Evolutionary conservation across 371 early-diverging fungal species (phyloP).

Genomic region (Syncephalis fuscata): DNA sequence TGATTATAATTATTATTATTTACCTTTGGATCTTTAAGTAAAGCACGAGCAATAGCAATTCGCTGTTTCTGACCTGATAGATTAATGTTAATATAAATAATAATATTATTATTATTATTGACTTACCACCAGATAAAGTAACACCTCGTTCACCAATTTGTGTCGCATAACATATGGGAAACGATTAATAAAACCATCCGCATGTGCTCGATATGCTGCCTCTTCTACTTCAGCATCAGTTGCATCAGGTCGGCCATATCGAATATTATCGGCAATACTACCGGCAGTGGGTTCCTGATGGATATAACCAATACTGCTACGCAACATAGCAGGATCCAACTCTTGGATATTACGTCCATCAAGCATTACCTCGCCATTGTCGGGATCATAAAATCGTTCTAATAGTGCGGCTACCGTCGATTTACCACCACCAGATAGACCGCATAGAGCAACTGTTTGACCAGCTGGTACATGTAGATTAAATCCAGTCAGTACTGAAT

Average conservation of each 20-base stretch:
- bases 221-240: slow-evolving; percentile 30
- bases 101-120: too few species aligned
- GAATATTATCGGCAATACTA: slow-evolving; percentile 66
- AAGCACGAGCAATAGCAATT: slow-evolving; percentile 35
- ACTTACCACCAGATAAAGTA: slow-evolving; percentile 39
- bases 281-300: slow-evolving; percentile 70
- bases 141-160: slow-evolving; percentile 46
- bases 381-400: slow-evolving; percentile 74
- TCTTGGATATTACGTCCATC: slow-evolving; percentile 48
- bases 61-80: slow-evolving; percentile 40
- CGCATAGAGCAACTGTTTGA: slow-evolving; percentile 75
- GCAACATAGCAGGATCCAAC: slow-evolving; percentile 31
- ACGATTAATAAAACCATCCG: slow-evolving; percentile 40
- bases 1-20: background rate
- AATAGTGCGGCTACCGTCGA: slow-evolving; percentile 67
- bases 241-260: slow-evolving; percentile 35
- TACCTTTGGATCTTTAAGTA: slow-evolving; percentile 34
- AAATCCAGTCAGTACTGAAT: slow-evolving; percentile 55
- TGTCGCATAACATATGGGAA: slow-evolving; percentile 58
- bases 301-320: slow-evolving; percentile 58
- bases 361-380: slow-evolving; percentile 33
- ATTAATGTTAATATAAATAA: too few species aligned
- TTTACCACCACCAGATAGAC: slow-evolving; percentile 79
- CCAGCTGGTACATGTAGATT: slow-evolving; percentile 51
- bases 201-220: slow-evolving; percentile 37